Percentiles rank a stretch among this genome's conserved stretches.
These are phyloP conservation scores for Chlamydomonas sp. DNA, from an alignment of 139 green algal genomes.

Conservation along the genomic window DNA sequence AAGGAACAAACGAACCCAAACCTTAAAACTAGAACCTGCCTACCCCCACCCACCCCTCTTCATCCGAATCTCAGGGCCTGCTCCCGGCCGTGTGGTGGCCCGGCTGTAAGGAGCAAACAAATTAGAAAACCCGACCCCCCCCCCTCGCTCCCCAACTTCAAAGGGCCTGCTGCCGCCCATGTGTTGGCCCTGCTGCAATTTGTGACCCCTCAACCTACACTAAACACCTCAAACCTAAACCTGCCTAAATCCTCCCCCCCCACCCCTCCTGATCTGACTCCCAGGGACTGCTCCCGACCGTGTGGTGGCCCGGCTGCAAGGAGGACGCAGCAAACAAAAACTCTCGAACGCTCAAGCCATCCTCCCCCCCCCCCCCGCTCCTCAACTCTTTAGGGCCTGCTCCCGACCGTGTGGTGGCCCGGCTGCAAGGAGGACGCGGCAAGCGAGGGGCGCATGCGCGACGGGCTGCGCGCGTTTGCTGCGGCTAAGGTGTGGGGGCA, in stretches of 20 bases:
- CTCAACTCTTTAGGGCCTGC: conserved; percentile 23
- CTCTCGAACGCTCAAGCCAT: background rate
- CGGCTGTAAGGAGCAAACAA: conserved; percentile 37
- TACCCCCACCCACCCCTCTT: background rate
- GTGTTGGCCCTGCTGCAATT: too few species aligned
- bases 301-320: conserved; percentile 57
- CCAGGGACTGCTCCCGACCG: conserved; percentile 45
- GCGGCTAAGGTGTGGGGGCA: too few species aligned
- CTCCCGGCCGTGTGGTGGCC: conserved; percentile 62
- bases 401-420: conserved; percentile 61
- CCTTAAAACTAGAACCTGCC: background rate
- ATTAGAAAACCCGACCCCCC: too few species aligned
- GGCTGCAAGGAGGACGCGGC: conserved; percentile 35
- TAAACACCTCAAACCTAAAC: too few species aligned
- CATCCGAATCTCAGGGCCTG: conserved; percentile 23
- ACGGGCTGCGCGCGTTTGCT: conserved; percentile 2
- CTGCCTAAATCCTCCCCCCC: too few species aligned
- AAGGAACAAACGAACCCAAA: conserved; percentile 36
- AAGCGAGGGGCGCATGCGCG: conserved; percentile 1
- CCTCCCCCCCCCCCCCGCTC: too few species aligned
- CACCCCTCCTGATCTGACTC: too few species aligned
- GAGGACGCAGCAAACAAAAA: conserved; percentile 37
- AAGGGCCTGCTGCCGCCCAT: too few species aligned
- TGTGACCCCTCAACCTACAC: too few species aligned
- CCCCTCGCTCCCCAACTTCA: too few species aligned